These are phyloP conservation scores for Protostelium mycophagum DNA, from an alignment of 78 protist genomes.

Conservation along the genomic window DNA sequence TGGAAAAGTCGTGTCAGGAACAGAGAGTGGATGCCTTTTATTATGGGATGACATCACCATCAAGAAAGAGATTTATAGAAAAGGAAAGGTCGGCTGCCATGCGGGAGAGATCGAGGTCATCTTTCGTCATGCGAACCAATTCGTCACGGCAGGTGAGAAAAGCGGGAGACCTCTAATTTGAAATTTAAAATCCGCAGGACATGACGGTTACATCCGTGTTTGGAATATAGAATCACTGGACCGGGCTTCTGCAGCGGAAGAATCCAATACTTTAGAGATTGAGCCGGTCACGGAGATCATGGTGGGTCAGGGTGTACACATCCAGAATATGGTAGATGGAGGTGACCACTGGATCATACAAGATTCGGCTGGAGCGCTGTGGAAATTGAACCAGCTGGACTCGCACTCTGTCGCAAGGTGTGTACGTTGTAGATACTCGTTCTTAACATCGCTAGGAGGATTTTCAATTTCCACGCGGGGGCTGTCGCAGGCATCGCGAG, in stretches of 20 bases:
- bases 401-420: background rate
- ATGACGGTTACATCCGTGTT: constrained; percentile 64
- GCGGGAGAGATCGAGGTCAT: constrained; percentile 52
- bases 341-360: constrained; percentile 14
- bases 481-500: constrained; percentile 21
- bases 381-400: constrained; percentile 1
- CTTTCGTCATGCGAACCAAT: background rate
- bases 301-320: constrained; percentile 4
- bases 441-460: background rate
- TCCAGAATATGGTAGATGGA: constrained; percentile 22
- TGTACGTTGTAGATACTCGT: too few species aligned
- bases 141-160: background rate
- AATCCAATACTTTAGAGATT: background rate
- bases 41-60: constrained; percentile 83
- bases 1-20: constrained; percentile 74
- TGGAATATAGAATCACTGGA: constrained; percentile 63
- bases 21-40: constrained; percentile 76
- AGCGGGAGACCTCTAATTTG: background rate
- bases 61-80: constrained; percentile 31
- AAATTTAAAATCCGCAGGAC: constrained; percentile 69
- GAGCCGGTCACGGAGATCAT: constrained; percentile 1
- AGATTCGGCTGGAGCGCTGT: constrained; percentile 29
- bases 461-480: constrained; percentile 39
- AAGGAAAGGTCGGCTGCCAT: constrained; percentile 31
- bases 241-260: constrained; percentile 28